These are phyloP conservation scores for Axilococcus clingmanii DNA, from an alignment of 139 green algal species.

Conservation along the genomic window DNA sequence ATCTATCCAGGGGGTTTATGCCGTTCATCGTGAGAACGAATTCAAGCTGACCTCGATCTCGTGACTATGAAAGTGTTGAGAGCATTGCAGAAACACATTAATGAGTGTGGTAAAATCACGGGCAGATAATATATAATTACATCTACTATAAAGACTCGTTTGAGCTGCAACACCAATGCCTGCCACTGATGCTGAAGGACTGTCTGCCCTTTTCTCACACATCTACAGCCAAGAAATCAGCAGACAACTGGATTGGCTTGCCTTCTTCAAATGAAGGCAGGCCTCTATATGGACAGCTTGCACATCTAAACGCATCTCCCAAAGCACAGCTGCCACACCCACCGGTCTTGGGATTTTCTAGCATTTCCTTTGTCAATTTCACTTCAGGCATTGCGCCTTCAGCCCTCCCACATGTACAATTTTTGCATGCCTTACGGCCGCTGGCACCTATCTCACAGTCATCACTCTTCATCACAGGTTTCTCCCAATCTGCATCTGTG, in stretches of 20 bases:
- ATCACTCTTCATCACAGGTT: conserved; percentile 26
- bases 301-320: conserved; percentile 93
- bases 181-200: too few species aligned
- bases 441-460: conserved; percentile 46
- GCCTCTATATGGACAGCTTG: conserved; percentile 85
- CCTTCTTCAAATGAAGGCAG: conserved; percentile 85
- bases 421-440: conserved; percentile 85
- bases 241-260: conserved; percentile 72
- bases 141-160: too few species aligned
- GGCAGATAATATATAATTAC: too few species aligned
- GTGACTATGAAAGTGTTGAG: too few species aligned
- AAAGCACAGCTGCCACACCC: conserved; percentile 85
- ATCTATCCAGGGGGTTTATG: too few species aligned
- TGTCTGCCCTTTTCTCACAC: too few species aligned
- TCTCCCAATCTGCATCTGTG: conserved; percentile 71
- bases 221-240: conserved; percentile 8
- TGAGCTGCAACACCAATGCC: too few species aligned
- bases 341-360: conserved; percentile 85
- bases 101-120: too few species aligned
- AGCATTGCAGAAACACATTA: too few species aligned
- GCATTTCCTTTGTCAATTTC: conserved; percentile 75
- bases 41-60: too few species aligned
- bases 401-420: conserved; percentile 89
- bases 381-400: conserved; percentile 62
- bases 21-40: too few species aligned